Evolutionary conservation across 2,329 filamentous ascomycete species (phyloP).

Genomic region (Ophiocordyceps polyrhachis-furcata): DNA sequence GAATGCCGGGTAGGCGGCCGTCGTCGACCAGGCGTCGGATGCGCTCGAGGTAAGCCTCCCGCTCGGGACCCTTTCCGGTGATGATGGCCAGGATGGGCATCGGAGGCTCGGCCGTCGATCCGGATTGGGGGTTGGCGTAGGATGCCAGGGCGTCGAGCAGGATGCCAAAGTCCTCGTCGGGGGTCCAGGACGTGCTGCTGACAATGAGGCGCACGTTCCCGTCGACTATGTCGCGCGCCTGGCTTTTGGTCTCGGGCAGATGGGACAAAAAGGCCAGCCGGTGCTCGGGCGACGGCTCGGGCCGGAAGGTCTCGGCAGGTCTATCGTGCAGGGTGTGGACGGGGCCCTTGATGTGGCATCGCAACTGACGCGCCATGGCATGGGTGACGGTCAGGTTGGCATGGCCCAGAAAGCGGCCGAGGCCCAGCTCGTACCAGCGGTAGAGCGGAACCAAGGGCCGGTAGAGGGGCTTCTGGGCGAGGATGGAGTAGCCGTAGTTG

Average conservation of each 20-base stretch:
- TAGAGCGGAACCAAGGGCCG: constrained; percentile 68
- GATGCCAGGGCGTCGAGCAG: constrained; percentile 63
- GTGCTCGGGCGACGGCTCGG: constrained; percentile 29
- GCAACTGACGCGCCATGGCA: constrained; percentile 66
- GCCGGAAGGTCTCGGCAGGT: constrained; percentile 66
- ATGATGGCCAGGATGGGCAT: constrained; percentile 75
- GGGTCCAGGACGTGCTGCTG: constrained; percentile 92
- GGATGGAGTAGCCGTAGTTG: constrained; percentile 93
- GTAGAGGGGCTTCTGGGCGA: constrained; percentile 40
- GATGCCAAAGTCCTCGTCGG: constrained; percentile 85
- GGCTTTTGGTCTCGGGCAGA: constrained; percentile 43
- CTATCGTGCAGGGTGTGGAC: constrained; percentile 69
- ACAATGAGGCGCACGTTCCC: constrained; percentile 53
- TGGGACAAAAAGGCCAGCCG: constrained; percentile 42
- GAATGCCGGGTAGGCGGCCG: constrained; percentile 49
- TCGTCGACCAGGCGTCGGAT: constrained; percentile 42
- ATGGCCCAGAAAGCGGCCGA: constrained; percentile 47
- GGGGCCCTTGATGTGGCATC: constrained; percentile 35
- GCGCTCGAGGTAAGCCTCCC: constrained; percentile 49
- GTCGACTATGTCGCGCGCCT: constrained; percentile 38
- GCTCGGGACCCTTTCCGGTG: constrained; percentile 82
- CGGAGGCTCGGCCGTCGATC: constrained; percentile 20
- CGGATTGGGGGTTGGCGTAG: constrained; percentile 38
- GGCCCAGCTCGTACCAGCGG: constrained; percentile 54
- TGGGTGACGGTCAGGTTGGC: constrained; percentile 77